A percentile compares a stretch with the other conserved stretches of the same genome.
Conservation (phyloP, 2,329 filamentous ascomycete species). For the Colletotrichum siamense region DNA sequence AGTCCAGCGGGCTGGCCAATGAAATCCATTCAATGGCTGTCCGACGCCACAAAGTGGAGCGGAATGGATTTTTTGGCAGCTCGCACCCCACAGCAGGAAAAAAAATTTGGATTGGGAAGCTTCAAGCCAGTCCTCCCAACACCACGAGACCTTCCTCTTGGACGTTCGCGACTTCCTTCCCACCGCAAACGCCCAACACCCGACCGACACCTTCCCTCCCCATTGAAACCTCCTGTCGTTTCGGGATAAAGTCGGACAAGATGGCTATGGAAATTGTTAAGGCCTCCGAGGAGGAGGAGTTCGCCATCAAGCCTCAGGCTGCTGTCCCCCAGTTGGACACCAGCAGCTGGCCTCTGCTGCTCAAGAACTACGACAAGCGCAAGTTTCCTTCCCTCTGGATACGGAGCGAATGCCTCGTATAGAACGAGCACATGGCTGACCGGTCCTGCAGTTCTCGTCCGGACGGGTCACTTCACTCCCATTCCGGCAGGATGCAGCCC, state of each 20-base stretch:
- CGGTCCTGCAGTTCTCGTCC: slow-evolving; percentile 75
- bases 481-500: slow-evolving; percentile 93
- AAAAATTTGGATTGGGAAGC: slow-evolving; percentile 28
- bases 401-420: not conserved
- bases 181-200: slow-evolving; percentile 12
- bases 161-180: slow-evolving; percentile 18
- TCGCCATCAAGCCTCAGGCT: slow-evolving; percentile 91
- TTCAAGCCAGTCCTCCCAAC: slow-evolving; percentile 22
- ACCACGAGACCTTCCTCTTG: slow-evolving; percentile 17
- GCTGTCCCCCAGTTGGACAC: slow-evolving; percentile 80
- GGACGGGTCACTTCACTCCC: slow-evolving; percentile 95
- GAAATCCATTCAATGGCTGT: not conserved
- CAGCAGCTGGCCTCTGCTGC: slow-evolving; percentile 88
- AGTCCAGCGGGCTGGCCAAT: not conserved
- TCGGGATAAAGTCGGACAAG: slow-evolving; percentile 10
- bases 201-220: not conserved
- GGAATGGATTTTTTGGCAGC: slow-evolving; percentile 12
- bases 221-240: slow-evolving; percentile 9
- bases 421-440: slow-evolving; percentile 28
- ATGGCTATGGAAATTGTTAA: slow-evolving; percentile 56
- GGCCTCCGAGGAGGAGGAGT: slow-evolving; percentile 68
- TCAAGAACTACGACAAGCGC: slow-evolving; percentile 97
- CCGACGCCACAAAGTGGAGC: slow-evolving; percentile 9
- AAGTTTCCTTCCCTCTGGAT: slow-evolving; percentile 43
- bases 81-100: slow-evolving; percentile 25